Evolutionary conservation across 306 rosid species (phyloP), one percentile per base, ranked within the genome.

Genomic region (Elaeagnus macrophylla): DNA sequence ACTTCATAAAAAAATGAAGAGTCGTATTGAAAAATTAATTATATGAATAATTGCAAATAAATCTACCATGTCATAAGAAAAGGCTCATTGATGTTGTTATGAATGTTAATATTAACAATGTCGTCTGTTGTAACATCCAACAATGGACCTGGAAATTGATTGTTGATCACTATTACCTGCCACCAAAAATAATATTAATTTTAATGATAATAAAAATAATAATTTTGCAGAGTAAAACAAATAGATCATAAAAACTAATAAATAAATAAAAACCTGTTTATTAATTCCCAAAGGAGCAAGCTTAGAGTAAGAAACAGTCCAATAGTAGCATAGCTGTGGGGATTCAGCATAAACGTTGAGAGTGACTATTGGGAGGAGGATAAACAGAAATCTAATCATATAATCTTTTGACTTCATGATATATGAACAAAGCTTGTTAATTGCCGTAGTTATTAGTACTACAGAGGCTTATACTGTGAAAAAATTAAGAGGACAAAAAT

Each of bases 231-330:
- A 25, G 2, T 25, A 25, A 25, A 25, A 25, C 32, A 25, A 25
- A 25, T 25, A 25, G 4, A 1, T 25, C 32, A 25, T 2, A 25
- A 25, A 0, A 25, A 1, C 1, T 2, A 7, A 7, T 20, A 38
- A 15, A 54, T 14, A 8, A 5, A n/a, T n/a, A 54, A 38, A 8
- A 12, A 57, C 62, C 51, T 57, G 62, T 43, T 43, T 57, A 3
- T 57, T 39, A 25, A 25, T n/a, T 9, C 62, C 62, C 2, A 46
- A 53, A 44, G 63, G 63, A 13, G 63, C 44, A 58, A 20, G 53
- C 10, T 6, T 17, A 25, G 43, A 6, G 41, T 45, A 45, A 14
- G 37, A 58, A 10, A 58, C 37, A 7, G 63, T 58, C 53, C 53
- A 58, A 14, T 58, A 53, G 9, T 44, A 32, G 53, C 45, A 32